Evolutionary conservation across 2,329 filamentous ascomycete species (phyloP), one percentile per base, ranked within the genome.

Genomic region (Alternaria sp.): DNA sequence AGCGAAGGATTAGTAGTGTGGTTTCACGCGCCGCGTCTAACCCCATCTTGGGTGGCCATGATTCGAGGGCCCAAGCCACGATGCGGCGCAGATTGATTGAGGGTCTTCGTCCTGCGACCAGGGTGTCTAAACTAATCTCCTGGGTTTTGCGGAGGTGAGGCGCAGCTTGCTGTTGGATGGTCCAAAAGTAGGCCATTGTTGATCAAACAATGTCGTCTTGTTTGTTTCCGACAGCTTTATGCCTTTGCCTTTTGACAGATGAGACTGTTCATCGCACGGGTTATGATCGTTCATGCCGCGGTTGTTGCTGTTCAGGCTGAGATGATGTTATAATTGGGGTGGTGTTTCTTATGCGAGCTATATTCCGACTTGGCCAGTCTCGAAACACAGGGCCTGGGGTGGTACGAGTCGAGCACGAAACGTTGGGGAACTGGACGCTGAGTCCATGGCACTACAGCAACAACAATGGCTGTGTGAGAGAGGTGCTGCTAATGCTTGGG

Each of bases 61-160:
- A 46, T 48, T 55, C 43, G 12, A 32, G 34, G 43, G 22, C 50
- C 48, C 30, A 38, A 59, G 57, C 57, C 52, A 56, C 57, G 52
- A 59, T 50, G 58, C 52, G 54, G 46, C 40, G 58, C 58, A 48
- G 40, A 48, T 60, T 30, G 54, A 60, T 57, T 60, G 58, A 46
- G 48, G 53, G 27, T 36, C 30, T 32, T 36, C 20, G 32, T 58
- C 30, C 38, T 59, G 56, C 56, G 50, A 48, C 56, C 43, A 48
- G 43, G 43, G 43, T 12, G 16, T 25, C 46, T 38, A 34, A 43
- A 30, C 54, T 46, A 43, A 41, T 34, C 18, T 30, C 45, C 36
- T 43, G 54, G 49, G 41, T 32, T 20, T 38, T 50, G 46, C 32
- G 32, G 20, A 38, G 16, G 8, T 40, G 56, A 55, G n/a, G 53